A percentile compares a stretch with the other conserved stretches of the same genome.
Conservation (phyloP, 345 rosid species). For the sweet orange (Citrus sinensis) region DNA sequence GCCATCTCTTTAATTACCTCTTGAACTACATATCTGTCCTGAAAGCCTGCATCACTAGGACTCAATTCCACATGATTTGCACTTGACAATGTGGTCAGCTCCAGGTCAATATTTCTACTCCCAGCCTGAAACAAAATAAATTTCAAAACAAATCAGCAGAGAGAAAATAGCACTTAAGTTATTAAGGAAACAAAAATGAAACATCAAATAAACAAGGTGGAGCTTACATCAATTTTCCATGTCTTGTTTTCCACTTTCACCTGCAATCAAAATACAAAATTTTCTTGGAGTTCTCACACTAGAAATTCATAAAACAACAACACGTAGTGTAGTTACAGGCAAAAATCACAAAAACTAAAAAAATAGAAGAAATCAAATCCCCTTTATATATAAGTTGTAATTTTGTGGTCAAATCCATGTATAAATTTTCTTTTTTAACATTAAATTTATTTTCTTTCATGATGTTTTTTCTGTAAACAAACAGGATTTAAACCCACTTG, state of each 20-base stretch:
- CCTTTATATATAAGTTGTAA: neutral
- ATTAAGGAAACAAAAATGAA: neutral
- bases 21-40: slow-evolving; percentile 93
- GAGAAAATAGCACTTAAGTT: neutral
- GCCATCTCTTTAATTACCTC: slow-evolving; percentile 99
- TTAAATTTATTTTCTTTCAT: neutral
- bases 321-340: neutral
- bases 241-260: slow-evolving; percentile 90
- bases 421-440: neutral
- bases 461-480: neutral
- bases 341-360: neutral
- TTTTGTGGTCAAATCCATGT: no score
- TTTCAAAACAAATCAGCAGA: neutral
- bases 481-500: neutral
- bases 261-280: slow-evolving; percentile 46
- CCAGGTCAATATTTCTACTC: slow-evolving; percentile 80
- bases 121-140: slow-evolving; percentile 61
- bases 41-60: slow-evolving; percentile 96
- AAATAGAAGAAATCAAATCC: neutral
- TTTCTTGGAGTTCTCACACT: neutral
- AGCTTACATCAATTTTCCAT: slow-evolving; percentile 89
- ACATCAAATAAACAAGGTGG: neutral
- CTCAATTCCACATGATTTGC: slow-evolving; percentile 86
- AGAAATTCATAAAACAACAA: neutral
- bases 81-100: slow-evolving; percentile 85